Percentiles rank a stretch among this genome's conserved stretches.
These are phyloP conservation scores for Cynara cardunculus DNA, from an alignment of 129 eudicot species.

Conservation along the genomic window DNA sequence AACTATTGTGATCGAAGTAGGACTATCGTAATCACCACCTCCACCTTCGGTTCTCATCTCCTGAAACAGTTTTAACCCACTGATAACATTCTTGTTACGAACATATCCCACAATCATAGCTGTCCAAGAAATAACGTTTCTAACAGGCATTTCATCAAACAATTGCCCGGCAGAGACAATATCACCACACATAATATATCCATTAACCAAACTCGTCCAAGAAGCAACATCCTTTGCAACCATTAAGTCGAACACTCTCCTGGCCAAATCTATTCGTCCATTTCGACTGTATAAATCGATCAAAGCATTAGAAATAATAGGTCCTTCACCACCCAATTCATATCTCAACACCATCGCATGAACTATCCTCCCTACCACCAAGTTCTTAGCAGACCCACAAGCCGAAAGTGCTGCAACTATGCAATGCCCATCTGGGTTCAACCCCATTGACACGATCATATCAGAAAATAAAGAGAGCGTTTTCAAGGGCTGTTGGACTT, in stretches of 20 bases:
- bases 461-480: constrained; percentile 31
- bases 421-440: constrained; percentile 43
- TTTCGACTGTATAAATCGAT: constrained; percentile 46
- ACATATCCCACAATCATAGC: constrained; percentile 52
- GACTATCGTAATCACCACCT: neutral
- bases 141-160: constrained; percentile 44
- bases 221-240: constrained; percentile 44
- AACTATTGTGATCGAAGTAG: constrained; percentile 45
- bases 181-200: constrained; percentile 35
- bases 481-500: constrained; percentile 25
- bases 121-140: constrained; percentile 56
- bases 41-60: constrained; percentile 30
- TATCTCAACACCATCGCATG: constrained; percentile 49
- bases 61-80: constrained; percentile 40
- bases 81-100: constrained; percentile 29
- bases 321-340: constrained; percentile 15
- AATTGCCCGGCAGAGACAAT: constrained; percentile 33
- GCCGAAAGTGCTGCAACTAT: constrained; percentile 48
- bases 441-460: neutral
- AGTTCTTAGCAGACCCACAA: constrained; percentile 35
- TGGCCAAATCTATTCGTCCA: constrained; percentile 21
- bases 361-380: constrained; percentile 37
- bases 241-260: constrained; percentile 31
- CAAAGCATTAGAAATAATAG: constrained; percentile 43
- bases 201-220: constrained; percentile 53